phyloP scores from a whole-genome alignment of 495 filamentous ascomycete genomes.

The Oidiodendron maius region DNA sequence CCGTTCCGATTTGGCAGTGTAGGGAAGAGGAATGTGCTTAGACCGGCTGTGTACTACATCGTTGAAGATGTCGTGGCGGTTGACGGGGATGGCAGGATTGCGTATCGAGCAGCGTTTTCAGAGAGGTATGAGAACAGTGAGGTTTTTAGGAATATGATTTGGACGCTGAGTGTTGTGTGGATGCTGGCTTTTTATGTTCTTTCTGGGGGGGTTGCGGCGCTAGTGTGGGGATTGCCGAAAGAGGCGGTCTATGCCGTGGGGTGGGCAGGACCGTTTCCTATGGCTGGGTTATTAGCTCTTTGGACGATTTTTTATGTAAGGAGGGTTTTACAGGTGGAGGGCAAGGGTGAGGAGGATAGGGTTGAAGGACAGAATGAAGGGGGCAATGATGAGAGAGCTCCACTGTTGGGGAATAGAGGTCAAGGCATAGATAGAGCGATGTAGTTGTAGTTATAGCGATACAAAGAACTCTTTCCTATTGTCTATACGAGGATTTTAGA shows the following conservation, averaged over 20 bases:
- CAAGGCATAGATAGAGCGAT: conserved; percentile 1
- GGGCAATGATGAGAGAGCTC: conserved; percentile 12
- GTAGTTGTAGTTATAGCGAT: too few relatives aligned
- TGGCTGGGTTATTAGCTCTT: conserved; percentile 11
- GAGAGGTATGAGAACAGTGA: conserved; percentile 12
- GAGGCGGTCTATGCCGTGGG: conserved; percentile 17
- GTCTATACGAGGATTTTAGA: too few relatives aligned
- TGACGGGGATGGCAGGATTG: conserved; percentile 11
- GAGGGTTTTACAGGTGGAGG: conserved; percentile 6
- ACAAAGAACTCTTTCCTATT: too few relatives aligned
- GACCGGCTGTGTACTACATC: conserved; percentile 17
- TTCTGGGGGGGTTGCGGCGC: conserved; percentile 1
- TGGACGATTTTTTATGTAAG: conserved; percentile 18
- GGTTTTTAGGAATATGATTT: conserved; percentile 15
- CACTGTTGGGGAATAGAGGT: conserved; percentile 7
- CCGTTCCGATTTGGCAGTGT: conserved; percentile 17
- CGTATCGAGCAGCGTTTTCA: conserved; percentile 13
- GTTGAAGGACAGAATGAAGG: background rate
- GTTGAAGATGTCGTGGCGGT: conserved; percentile 16
- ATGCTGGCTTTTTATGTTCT: conserved; percentile 14
- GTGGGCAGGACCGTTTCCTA: conserved; percentile 16
- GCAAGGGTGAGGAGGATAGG: conserved; percentile 1
- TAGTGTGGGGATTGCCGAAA: conserved; percentile 11
- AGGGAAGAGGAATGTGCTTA: conserved; percentile 6
- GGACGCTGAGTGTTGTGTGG: conserved; percentile 13